phyloP scores from a whole-genome alignment of 768 basidiomycete genomes.

The Tephrocybe sp. region DNA sequence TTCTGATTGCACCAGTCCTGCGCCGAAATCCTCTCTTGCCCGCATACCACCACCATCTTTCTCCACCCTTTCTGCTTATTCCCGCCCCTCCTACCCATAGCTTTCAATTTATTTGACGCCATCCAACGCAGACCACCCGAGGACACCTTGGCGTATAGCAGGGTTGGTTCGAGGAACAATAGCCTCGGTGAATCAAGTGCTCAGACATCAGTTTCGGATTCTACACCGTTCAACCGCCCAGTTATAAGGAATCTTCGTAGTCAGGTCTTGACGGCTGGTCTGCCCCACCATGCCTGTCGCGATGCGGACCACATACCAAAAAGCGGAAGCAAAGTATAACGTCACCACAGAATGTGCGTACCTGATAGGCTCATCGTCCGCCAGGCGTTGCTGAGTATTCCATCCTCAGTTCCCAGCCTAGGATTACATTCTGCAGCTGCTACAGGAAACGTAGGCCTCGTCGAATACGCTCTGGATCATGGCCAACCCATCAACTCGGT shows the following conservation, averaged over 20 bases:
- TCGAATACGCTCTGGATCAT: constrained; percentile 87
- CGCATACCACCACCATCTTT: constrained; percentile 19
- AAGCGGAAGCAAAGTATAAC: constrained; percentile 55
- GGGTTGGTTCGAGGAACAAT: constrained; percentile 13
- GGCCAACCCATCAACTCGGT: constrained; percentile 97
- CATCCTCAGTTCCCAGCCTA: constrained; percentile 61
- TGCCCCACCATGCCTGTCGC: constrained; percentile 44
- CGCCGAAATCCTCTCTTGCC: constrained; percentile 17
- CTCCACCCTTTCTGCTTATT: constrained; percentile 3
- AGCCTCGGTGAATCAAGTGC: constrained; percentile 17
- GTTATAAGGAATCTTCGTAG: constrained; percentile 11
- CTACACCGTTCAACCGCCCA: constrained; percentile 15
- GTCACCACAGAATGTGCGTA: constrained; percentile 55
- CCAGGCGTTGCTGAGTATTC: neutral
- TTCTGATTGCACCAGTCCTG: constrained; percentile 20
- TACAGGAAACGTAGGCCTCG: constrained; percentile 88
- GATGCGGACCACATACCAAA: constrained; percentile 41
- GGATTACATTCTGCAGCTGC: constrained; percentile 77
- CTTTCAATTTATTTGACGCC: neutral
- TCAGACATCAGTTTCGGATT: constrained; percentile 21
- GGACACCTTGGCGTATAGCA: neutral
- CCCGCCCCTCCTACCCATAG: neutral
- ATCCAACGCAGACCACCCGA: neutral
- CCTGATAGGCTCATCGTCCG: constrained; percentile 7
- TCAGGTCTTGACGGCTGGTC: constrained; percentile 19